Conservation (phyloP, 495 filamentous ascomycete species). For the Sporormia fimetaria region DNA sequence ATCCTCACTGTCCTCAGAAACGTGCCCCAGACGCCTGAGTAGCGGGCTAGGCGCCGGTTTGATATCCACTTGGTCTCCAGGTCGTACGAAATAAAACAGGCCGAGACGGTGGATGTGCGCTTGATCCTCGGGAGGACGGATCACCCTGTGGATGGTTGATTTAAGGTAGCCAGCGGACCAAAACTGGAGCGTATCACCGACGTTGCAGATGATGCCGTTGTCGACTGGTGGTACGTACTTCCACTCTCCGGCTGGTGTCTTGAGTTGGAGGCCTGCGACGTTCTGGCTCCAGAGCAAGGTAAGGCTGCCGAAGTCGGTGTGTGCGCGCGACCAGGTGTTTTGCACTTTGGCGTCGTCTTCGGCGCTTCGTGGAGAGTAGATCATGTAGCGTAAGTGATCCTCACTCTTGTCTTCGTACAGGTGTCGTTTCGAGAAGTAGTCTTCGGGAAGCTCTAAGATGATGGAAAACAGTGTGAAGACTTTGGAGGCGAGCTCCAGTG, state of each 20-base stretch:
- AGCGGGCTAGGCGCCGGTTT: constrained; percentile 38
- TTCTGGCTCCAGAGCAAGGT: constrained; percentile 47
- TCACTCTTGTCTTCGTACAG: constrained; percentile 38
- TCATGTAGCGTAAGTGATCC: constrained; percentile 46
- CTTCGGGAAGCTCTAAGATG: constrained; percentile 43
- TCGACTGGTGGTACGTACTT: constrained; percentile 28
- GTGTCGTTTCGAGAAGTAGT: constrained; percentile 41
- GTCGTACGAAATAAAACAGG: constrained; percentile 32
- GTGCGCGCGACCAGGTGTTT: constrained; percentile 36
- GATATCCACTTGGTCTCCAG: constrained; percentile 35
- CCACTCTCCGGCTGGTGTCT: constrained; percentile 25
- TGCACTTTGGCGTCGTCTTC: constrained; percentile 38
- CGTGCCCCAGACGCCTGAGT: constrained; percentile 38
- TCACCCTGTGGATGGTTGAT: constrained; percentile 24
- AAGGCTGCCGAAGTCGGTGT: constrained; percentile 44
- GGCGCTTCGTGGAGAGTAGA: constrained; percentile 37
- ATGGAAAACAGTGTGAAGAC: constrained; percentile 40
- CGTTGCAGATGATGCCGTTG: constrained; percentile 27
- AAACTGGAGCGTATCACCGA: constrained; percentile 28
- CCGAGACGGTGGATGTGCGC: constrained; percentile 26
- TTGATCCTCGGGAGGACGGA: constrained; percentile 27
- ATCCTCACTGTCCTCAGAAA: constrained; percentile 30
- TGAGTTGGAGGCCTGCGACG: constrained; percentile 44
- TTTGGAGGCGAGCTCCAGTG: constrained; percentile 23
- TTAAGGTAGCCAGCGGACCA: constrained; percentile 30